A percentile compares a stretch with the other conserved stretches of the same genome.
These are phyloP conservation scores for Gnomoniopsis smithogilvyi DNA, from an alignment of 2,329 filamentous ascomycete species.

Conservation along the genomic window DNA sequence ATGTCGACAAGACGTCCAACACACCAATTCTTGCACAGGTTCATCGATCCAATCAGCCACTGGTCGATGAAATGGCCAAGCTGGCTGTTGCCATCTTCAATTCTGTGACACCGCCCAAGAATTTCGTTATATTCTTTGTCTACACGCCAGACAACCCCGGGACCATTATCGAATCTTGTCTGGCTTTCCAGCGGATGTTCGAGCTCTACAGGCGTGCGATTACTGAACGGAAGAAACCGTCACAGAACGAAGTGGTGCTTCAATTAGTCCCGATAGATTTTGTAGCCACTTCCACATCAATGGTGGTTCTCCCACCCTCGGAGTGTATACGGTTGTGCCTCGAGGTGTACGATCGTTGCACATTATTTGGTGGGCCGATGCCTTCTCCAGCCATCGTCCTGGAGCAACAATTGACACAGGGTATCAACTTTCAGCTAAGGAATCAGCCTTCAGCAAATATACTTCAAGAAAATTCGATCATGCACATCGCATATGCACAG, in stretches of 20 bases:
- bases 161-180: conserved; percentile 67
- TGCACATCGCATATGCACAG: conserved; percentile 76
- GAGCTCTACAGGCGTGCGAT: conserved; percentile 56
- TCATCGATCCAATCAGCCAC: conserved; percentile 40
- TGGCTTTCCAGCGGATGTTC: conserved; percentile 70
- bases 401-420: conserved; percentile 64
- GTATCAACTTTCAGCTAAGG: conserved; percentile 72
- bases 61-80: conserved; percentile 46
- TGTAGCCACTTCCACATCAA: conserved; percentile 59
- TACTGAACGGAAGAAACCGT: conserved; percentile 43
- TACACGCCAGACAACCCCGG: conserved; percentile 63
- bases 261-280: conserved; percentile 70
- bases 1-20: conserved; percentile 42
- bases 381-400: conserved; percentile 70
- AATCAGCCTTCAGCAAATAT: conserved; percentile 68
- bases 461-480: conserved; percentile 73
- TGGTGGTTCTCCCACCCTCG: conserved; percentile 59
- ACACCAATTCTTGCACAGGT: conserved; percentile 36
- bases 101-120: conserved; percentile 44
- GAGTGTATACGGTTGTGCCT: conserved; percentile 64
- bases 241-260: conserved; percentile 66
- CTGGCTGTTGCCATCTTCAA: conserved; percentile 45
- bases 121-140: conserved; percentile 73
- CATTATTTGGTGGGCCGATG: conserved; percentile 51
- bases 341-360: conserved; percentile 76